phyloP scores from a whole-genome alignment of 495 filamentous ascomycete species.

The Chlorociboria aeruginascens region DNA sequence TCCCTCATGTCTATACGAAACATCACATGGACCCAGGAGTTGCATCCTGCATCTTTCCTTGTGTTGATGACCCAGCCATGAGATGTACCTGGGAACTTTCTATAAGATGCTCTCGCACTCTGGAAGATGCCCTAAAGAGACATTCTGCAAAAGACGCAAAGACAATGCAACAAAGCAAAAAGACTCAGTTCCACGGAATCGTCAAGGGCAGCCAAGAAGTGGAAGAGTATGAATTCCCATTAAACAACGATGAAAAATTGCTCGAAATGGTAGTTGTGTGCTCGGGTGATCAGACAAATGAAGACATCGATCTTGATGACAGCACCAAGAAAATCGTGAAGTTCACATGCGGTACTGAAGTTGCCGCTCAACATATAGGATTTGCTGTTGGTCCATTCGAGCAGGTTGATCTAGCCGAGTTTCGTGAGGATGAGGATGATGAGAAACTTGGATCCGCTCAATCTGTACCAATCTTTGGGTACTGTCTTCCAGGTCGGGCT shows the following conservation, averaged over 20 bases:
- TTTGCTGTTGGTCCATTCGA: slow-evolving; percentile 93
- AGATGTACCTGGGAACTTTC: slow-evolving; percentile 80
- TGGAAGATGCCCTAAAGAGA: slow-evolving; percentile 65
- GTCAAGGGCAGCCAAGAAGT: slow-evolving; percentile 9
- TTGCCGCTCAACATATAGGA: slow-evolving; percentile 77
- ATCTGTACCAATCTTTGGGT: slow-evolving; percentile 74
- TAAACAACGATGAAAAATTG: slow-evolving; percentile 67
- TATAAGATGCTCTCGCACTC: slow-evolving; percentile 69
- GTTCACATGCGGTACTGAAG: slow-evolving; percentile 57
- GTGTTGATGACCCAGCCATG: slow-evolving; percentile 68
- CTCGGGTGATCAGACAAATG: slow-evolving; percentile 76
- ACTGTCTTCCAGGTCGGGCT: slow-evolving; percentile 72
- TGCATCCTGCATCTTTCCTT: slow-evolving; percentile 80
- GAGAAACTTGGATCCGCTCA: slow-evolving; percentile 67
- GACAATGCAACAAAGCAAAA: slow-evolving; percentile 8
- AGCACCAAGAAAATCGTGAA: slow-evolving; percentile 69
- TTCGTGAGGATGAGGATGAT: slow-evolving; percentile 79
- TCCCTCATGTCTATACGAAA: slow-evolving; percentile 84
- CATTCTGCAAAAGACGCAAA: slow-evolving; percentile 3
- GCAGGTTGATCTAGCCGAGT: slow-evolving; percentile 78
- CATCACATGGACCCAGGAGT: slow-evolving; percentile 66
- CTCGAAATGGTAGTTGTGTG: slow-evolving; percentile 83
- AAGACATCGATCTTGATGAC: slow-evolving; percentile 61
- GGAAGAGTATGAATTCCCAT: slow-evolving; percentile 23
- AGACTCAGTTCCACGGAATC: slow-evolving; percentile 8